These are phyloP conservation scores for Verticillium nonalfalfae DNA, from an alignment of 2,329 filamentous ascomycete genomes.

Conservation along the genomic window DNA sequence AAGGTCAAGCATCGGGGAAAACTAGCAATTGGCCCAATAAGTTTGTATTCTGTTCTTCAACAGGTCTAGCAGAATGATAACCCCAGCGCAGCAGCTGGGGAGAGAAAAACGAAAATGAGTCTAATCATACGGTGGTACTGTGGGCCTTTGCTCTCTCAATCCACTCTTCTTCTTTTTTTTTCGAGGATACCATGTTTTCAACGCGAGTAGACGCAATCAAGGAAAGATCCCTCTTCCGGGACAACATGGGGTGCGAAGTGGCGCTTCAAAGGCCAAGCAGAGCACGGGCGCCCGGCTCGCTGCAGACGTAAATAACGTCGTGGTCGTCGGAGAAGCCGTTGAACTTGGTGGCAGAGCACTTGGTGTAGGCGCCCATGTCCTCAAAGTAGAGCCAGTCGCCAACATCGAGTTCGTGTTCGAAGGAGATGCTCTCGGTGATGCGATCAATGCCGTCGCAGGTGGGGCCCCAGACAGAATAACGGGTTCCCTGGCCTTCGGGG, in stretches of 20 bases:
- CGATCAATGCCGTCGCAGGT: slow-evolving; percentile 98
- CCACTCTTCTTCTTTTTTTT: background rate
- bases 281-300: slow-evolving; percentile 79
- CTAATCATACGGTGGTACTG: background rate
- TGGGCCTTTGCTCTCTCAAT: background rate
- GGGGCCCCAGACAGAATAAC: slow-evolving; percentile 97
- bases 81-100: background rate
- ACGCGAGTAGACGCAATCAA: background rate
- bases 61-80: background rate
- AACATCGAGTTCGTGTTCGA: slow-evolving; percentile 73
- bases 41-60: background rate
- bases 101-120: background rate
- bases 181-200: background rate
- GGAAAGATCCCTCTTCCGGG: background rate
- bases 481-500: slow-evolving; percentile 45
- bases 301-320: slow-evolving; percentile 90
- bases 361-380: slow-evolving; percentile 98
- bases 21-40: background rate
- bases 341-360: slow-evolving; percentile 95
- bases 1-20: background rate
- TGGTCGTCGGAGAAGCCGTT: slow-evolving; percentile 94
- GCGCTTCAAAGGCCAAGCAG: slow-evolving; percentile 41
- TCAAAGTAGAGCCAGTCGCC: slow-evolving; percentile 99
- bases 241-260: background rate
- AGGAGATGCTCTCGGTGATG: slow-evolving; percentile 75